These are phyloP conservation scores for Amauroascus niger DNA, from an alignment of 2,329 filamentous ascomycete genomes.

Conservation along the genomic window DNA sequence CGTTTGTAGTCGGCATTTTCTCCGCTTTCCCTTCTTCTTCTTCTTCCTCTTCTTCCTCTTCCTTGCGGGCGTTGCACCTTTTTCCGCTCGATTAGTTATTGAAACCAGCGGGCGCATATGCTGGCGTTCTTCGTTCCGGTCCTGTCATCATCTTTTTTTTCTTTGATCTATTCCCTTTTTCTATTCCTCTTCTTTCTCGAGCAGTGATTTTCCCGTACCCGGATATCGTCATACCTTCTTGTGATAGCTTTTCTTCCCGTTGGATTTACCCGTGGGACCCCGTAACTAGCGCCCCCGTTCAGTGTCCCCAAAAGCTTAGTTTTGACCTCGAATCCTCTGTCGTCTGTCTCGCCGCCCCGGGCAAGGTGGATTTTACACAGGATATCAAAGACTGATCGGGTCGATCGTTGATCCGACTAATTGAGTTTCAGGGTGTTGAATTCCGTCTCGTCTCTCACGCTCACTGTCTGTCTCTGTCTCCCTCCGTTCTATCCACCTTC, in stretches of 20 bases:
- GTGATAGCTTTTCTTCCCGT: too few species aligned
- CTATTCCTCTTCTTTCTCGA: not conserved
- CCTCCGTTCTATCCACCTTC: not conserved
- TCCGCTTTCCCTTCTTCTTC: not conserved
- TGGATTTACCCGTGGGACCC: conserved; percentile 3
- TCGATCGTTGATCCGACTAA: too few species aligned
- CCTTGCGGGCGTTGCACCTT: not conserved
- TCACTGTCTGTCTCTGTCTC: not conserved
- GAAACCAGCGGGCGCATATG: not conserved
- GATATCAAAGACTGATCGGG: not conserved
- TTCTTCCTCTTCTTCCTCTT: too few species aligned
- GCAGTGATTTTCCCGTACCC: not conserved
- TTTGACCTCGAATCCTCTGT: not conserved
- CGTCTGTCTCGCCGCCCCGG: not conserved
- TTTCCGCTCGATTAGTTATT: too few species aligned
- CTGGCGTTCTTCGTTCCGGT: not conserved
- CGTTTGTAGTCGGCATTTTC: not conserved
- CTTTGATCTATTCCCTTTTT: not conserved
- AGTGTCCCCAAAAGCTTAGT: not conserved
- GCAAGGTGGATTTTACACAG: not conserved
- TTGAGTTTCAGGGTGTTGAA: too few species aligned
- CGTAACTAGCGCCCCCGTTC: not conserved
- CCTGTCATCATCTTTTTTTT: not conserved
- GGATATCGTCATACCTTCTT: too few species aligned
- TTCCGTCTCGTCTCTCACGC: not conserved